Base-by-base conservation (phyloP, 495 filamentous ascomycete species). In the Lindgomyces ingoldianus region DNA sequence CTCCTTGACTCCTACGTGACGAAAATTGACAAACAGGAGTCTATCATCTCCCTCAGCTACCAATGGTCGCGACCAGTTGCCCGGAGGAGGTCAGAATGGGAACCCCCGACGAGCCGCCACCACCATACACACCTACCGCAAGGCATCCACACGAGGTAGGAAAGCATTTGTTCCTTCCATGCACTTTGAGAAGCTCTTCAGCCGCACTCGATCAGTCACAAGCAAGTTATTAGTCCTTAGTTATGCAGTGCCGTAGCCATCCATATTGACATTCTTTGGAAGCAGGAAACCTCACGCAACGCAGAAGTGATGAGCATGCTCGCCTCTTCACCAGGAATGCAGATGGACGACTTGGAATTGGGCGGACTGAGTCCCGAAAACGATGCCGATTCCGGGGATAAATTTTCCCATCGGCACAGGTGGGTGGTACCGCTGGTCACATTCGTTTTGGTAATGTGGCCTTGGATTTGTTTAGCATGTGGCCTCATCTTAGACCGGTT, bases 151-250 rank as follows among this genome's bases (percentile, higher is more conserved):
- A 42, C 36, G n/a, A 42, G 36, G 36, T 42, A 42, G 36, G 36
- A 42, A 42, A 42, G 36, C 36, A 42, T 42, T 42, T 42, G 36
- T 9, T 42, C 36, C 36, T 42, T 42, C n/a, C 36, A 42, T 42
- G 36, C 36, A 42, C 36, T 42, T 42, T 42, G 36, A 42, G 36
- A 42, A 42, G 36, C 36, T 42, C 36, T 42, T 42, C 36, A 42
- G 36, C 36, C 36, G 36, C 36, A 42, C 36, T 42, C 36, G 36
- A 42, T 42, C 36, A 42, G 36, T 42, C 36, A 42, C 36, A 42
- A 42, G 36, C 36, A 42, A 42, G 36, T 42, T 42, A 42, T 42
- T 42, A 42, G 36, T 42, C n/a, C 36, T 42, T 42, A 42, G 36
- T 42, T 42, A 42, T 42, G 36, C 36, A 42, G 36, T 42, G 36